Evolutionary conservation across 306 rosid genomes (phyloP).

Genomic region (Dicorynia guianensis): DNA sequence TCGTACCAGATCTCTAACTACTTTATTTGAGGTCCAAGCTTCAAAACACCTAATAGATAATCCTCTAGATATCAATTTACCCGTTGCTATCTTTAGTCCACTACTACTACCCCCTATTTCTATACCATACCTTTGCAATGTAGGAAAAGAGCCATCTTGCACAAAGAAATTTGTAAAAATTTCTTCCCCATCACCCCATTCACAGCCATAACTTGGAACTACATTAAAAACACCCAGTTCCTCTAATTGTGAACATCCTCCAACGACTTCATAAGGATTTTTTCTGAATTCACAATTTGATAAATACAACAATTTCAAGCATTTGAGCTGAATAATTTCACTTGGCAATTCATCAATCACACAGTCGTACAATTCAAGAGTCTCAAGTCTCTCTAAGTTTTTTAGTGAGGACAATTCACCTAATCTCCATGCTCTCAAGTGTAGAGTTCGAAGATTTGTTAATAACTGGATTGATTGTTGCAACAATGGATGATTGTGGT

Average conservation of each 20-base stretch:
- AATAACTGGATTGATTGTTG: not conserved
- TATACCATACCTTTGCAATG: not conserved
- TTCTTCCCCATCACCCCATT: too few relatives aligned
- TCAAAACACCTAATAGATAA: not conserved
- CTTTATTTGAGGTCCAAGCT: not conserved
- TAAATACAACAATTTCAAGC: not conserved
- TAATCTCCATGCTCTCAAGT: not conserved
- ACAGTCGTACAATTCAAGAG: not conserved
- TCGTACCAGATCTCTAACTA: not conserved
- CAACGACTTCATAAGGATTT: not conserved
- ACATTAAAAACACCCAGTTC: not conserved
- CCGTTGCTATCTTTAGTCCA: not conserved
- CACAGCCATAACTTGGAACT: not conserved
- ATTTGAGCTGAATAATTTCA: not conserved
- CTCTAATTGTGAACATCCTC: not conserved
- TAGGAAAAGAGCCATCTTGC: too few relatives aligned
- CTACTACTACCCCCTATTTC: not conserved
- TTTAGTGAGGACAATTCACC: not conserved
- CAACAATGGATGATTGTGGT: not conserved
- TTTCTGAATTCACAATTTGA: not conserved
- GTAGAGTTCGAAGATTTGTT: not conserved
- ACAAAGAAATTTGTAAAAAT: too few relatives aligned
- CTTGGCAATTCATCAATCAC: not conserved
- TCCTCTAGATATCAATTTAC: not conserved
- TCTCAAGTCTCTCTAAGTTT: slow-evolving; percentile 1